Evolutionary conservation across 805 yeast species (phyloP).

Genomic region (Suhomyces sp.): DNA sequence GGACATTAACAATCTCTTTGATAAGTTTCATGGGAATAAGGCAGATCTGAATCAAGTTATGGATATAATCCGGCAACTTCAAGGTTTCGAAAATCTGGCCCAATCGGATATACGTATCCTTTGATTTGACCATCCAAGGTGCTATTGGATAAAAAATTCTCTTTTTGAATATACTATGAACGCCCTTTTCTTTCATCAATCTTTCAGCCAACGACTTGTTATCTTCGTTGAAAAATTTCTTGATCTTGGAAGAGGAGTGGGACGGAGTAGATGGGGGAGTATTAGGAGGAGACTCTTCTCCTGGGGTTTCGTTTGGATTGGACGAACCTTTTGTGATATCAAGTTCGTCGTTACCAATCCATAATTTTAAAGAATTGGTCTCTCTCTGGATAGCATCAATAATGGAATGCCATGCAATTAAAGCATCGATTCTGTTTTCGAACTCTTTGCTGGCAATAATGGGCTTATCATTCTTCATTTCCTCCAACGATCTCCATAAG

Average conservation of each 20-base stretch:
- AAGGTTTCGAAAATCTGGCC: slow-evolving; percentile 60
- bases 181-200: slow-evolving; percentile 75
- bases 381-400: slow-evolving; percentile 66
- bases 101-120: slow-evolving; percentile 62
- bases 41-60: slow-evolving; percentile 61
- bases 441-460: slow-evolving; percentile 63
- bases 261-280: slow-evolving; percentile 11
- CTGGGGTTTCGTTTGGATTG: slow-evolving; percentile 12
- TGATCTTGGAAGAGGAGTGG: slow-evolving; percentile 9
- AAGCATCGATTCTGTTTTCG: slow-evolving; percentile 63
- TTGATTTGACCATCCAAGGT: slow-evolving; percentile 81
- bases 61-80: slow-evolving; percentile 71
- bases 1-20: slow-evolving; percentile 70
- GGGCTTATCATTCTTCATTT: slow-evolving; percentile 79
- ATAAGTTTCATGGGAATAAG: slow-evolving; percentile 77
- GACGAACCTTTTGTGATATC: slow-evolving; percentile 51
- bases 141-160: slow-evolving; percentile 66
- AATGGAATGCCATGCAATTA: slow-evolving; percentile 80
- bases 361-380: slow-evolving; percentile 55
- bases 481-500: slow-evolving; percentile 74
- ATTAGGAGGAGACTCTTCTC: slow-evolving; percentile 12
- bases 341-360: slow-evolving; percentile 84
- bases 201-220: slow-evolving; percentile 74
- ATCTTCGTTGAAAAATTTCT: slow-evolving; percentile 53
- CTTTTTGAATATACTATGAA: slow-evolving; percentile 65